Conservation (phyloP, 164 flowering plant genomes). For the Aristolochia fimbriata region DNA sequence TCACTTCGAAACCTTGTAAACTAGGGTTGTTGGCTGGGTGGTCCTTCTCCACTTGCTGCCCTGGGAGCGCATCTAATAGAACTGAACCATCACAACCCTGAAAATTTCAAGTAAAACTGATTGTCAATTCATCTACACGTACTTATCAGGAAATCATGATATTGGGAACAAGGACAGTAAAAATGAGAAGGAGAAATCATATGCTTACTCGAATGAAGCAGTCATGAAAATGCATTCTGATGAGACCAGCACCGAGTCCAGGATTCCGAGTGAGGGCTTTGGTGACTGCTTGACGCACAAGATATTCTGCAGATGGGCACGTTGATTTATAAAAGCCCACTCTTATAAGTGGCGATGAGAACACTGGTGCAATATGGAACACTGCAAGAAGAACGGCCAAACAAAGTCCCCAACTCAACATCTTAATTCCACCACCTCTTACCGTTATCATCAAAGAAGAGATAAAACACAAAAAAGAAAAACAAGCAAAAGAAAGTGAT, state of each 20-base stretch:
- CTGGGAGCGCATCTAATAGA: constrained; percentile 34
- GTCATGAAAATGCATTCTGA: constrained; percentile 64
- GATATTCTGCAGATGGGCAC: constrained; percentile 18
- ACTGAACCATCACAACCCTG: constrained; percentile 61
- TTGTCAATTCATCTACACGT: no score
- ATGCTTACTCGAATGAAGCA: constrained; percentile 51
- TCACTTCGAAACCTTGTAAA: constrained; percentile 44
- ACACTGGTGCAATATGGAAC: background rate
- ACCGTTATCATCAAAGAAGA: no score
- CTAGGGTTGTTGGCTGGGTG: constrained; percentile 29
- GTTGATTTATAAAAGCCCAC: constrained; percentile 10
- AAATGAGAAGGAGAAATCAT: no score
- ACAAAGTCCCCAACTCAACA: background rate
- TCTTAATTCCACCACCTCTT: no score
- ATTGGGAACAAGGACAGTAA: background rate
- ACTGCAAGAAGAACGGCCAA: background rate
- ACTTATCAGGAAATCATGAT: background rate
- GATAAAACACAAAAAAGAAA: no score
- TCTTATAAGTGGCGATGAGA: constrained; percentile 5
- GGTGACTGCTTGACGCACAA: constrained; percentile 23
- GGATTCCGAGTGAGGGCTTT: constrained; percentile 33
- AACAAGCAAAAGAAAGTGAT: no score
- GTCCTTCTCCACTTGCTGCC: constrained; percentile 31
- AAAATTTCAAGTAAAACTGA: no score
- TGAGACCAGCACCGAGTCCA: constrained; percentile 49